A percentile compares a stretch with the other conserved stretches of the same genome.
Conservation (phyloP, 257 asterid genomes). For the Nicotiana paniculata region DNA sequence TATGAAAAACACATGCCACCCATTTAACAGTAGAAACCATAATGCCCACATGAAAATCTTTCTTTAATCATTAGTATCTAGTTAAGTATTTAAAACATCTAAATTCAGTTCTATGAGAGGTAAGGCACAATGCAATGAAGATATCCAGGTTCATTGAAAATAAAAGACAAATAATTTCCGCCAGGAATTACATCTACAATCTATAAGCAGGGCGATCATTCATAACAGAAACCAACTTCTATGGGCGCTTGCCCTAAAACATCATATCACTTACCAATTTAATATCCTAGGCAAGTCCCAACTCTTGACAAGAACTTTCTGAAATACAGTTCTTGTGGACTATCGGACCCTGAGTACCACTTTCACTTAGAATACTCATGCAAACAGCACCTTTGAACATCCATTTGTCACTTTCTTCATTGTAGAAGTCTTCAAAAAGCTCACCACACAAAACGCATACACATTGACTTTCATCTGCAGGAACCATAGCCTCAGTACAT, state of each 20-base stretch:
- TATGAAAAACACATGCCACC: background rate
- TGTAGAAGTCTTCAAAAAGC: slow-evolving; percentile 70
- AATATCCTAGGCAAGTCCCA: slow-evolving; percentile 38
- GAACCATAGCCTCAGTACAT: slow-evolving; percentile 51
- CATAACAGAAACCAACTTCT: background rate
- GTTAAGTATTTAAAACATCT: background rate
- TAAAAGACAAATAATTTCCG: background rate
- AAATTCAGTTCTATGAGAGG: background rate
- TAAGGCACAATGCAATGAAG: background rate
- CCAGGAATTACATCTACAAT: background rate
- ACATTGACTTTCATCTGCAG: slow-evolving; percentile 83
- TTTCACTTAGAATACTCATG: slow-evolving; percentile 28
- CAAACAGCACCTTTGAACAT: slow-evolving; percentile 76
- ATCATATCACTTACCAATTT: slow-evolving; percentile 42
- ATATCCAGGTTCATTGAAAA: background rate
- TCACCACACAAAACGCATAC: slow-evolving; percentile 80
- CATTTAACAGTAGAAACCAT: background rate
- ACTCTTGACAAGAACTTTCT: slow-evolving; percentile 33
- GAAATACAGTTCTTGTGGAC: slow-evolving; percentile 69
- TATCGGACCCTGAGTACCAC: slow-evolving; percentile 32
- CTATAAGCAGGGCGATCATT: background rate
- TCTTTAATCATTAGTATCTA: background rate
- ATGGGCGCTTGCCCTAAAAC: background rate
- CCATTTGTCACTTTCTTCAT: slow-evolving; percentile 59
- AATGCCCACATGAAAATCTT: background rate